Base-by-base conservation (phyloP, 768 basidiomycete species). In the Macrolepiota dolichaula region DNA sequence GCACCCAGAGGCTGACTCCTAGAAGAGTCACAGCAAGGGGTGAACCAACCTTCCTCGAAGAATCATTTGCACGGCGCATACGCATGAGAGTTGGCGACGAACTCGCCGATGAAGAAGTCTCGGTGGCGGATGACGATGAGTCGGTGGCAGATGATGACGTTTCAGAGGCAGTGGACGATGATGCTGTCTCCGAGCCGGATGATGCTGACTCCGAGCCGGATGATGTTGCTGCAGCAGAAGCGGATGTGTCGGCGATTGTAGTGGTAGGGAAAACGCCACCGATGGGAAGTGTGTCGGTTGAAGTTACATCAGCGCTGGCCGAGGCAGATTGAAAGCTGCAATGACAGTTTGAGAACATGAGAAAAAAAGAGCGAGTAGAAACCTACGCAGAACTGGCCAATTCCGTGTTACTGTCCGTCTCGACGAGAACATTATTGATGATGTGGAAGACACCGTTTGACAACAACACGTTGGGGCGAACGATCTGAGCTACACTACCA, bases 361-460 rank as follows among this genome's bases (percentile, higher is more conserved):
- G 40, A 35, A 42, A 37, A 50, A 6, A 9, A 37, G 51, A 27
- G 51, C 2, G 12, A 55, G 37, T 15, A 22, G 22, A 46, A 24
- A 77, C 84, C 68, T 68, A 87, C 85, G 85, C 85, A 59, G 81
- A 77, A 50, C 71, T 76, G 4, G 86, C 87, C 0, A 77, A 79
- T 4, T 65, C 64, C 9, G 75, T 49, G 67, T 87, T 71, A 1
- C 61, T 65, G 6, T 77, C 69, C 3, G 76, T 73, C 69, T 84
- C 79, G 15, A 83, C 44, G 35, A 89, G 75, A 10, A 86, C 83
- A 17, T 72, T 65, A 64, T 87, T 76, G 61, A 88, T 79, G 44
- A 87, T 69, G 69, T 92, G 88, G 9, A 88, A 70, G 44, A 91
- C 91, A 50, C 89, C 90, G 63, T 92, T 91, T 17, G 77, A 68